A percentile compares a stretch with the other conserved stretches of the same genome.
phyloP scores from a whole-genome alignment of 2,329 filamentous ascomycete genomes.

The Aspergillus felis region DNA sequence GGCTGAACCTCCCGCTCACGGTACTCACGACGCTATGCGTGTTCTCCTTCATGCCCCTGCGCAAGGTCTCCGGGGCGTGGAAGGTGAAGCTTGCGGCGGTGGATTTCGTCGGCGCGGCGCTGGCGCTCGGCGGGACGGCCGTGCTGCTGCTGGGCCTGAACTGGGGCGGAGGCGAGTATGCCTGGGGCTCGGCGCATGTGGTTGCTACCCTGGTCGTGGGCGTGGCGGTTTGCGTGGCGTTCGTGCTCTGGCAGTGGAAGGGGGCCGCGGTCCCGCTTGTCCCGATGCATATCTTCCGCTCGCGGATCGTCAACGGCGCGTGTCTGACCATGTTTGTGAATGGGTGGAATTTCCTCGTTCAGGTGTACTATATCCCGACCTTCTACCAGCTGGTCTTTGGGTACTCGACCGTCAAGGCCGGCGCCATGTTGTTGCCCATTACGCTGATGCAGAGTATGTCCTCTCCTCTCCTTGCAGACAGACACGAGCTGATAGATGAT shows the following conservation, averaged over 20 bases:
- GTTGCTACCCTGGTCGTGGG: constrained; percentile 54
- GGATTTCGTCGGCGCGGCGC: constrained; percentile 48
- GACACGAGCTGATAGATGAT: constrained; percentile 23
- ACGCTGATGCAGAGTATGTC: constrained; percentile 43
- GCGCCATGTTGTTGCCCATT: constrained; percentile 49
- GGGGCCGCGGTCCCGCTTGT: constrained; percentile 22
- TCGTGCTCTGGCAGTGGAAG: constrained; percentile 35
- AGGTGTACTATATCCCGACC: constrained; percentile 59
- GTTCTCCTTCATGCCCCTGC: constrained; percentile 55
- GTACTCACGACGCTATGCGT: constrained; percentile 46
- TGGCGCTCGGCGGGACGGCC: constrained; percentile 45
- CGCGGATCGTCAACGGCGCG: constrained; percentile 51
- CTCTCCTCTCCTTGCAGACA: too few relatives aligned
- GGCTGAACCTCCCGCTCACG: constrained; percentile 53
- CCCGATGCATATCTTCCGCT: constrained; percentile 52
- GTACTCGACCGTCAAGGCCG: constrained; percentile 45
- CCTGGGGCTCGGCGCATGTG: constrained; percentile 54
- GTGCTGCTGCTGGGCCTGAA: constrained; percentile 51
- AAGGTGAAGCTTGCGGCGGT: constrained; percentile 48
- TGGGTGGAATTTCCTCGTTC: constrained; percentile 58
- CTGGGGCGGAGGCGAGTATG: constrained; percentile 58
- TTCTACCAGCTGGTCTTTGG: constrained; percentile 57
- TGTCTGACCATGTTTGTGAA: constrained; percentile 57
- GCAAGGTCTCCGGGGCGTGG: constrained; percentile 53
- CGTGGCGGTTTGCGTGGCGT: constrained; percentile 20